Evolutionary conservation across 176 grass and related monocot genomes (phyloP).

Genomic region (Alopecurus myosuroides): DNA sequence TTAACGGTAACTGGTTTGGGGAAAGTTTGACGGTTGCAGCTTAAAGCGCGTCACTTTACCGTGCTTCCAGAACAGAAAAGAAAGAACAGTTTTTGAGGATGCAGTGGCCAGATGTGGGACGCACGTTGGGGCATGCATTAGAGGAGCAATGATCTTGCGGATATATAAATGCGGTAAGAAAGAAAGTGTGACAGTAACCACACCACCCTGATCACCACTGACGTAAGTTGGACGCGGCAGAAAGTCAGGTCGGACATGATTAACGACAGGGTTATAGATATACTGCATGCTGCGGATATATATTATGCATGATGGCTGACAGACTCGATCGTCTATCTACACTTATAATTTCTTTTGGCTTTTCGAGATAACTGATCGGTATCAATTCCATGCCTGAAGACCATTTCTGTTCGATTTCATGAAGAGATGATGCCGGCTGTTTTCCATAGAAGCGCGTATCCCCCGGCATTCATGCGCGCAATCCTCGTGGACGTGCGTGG

Average conservation of each 20-base stretch:
- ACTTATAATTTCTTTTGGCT: background rate
- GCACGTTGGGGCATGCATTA: background rate
- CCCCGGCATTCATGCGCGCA: too few species aligned
- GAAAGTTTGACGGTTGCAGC: background rate
- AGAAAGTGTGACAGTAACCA: background rate
- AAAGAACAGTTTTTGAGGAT: background rate
- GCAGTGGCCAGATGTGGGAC: background rate
- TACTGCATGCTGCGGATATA: too few species aligned
- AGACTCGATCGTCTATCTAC: too few species aligned
- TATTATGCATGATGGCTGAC: too few species aligned
- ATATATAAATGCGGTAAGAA: too few species aligned
- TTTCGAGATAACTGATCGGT: background rate
- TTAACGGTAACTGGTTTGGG: conserved; percentile 2
- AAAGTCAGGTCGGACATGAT: conserved; percentile 14
- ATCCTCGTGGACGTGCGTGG: too few species aligned
- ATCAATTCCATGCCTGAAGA: background rate
- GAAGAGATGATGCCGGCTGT: too few species aligned
- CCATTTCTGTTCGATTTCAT: background rate
- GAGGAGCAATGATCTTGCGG: too few species aligned
- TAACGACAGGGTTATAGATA: background rate
- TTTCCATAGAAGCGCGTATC: too few species aligned
- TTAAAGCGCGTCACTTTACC: background rate
- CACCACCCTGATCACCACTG: background rate
- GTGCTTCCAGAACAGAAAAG: background rate
- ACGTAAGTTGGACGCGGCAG: conserved; percentile 40